Evolutionary conservation across 495 filamentous ascomycete genomes (phyloP).

Genomic region (Glonium stellatum): DNA sequence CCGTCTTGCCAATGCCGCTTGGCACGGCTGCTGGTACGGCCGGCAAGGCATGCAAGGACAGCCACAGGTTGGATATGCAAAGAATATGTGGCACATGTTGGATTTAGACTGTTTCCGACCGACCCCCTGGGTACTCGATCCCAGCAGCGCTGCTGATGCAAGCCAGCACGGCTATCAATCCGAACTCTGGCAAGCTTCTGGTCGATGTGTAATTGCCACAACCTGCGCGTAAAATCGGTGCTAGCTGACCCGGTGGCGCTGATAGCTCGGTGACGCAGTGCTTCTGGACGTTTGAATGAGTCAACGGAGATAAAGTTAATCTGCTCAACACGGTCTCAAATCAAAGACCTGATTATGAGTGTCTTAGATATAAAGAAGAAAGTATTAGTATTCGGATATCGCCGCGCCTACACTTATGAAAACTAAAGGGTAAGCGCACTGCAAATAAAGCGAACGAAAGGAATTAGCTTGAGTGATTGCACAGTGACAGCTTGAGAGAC

Average conservation of each 20-base stretch:
- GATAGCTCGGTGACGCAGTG: neutral
- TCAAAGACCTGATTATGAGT: neutral
- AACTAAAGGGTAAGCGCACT: neutral
- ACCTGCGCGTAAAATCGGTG: neutral
- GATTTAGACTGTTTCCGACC: neutral
- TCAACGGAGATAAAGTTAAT: neutral
- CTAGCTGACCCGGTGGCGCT: neutral
- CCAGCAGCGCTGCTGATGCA: neutral
- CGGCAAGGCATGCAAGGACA: constrained; percentile 16
- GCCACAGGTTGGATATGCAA: constrained; percentile 13
- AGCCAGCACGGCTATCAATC: no score
- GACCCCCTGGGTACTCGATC: neutral
- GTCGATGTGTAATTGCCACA: neutral
- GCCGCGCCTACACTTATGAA: neutral
- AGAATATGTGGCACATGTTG: constrained; percentile 18
- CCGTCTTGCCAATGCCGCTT: neutral
- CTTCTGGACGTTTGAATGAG: neutral
- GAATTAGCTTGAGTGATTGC: neutral
- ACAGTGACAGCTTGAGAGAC: neutral
- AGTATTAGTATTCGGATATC: neutral
- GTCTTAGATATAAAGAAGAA: neutral
- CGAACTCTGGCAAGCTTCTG: no score
- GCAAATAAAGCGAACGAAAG: neutral
- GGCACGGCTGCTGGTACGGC: constrained; percentile 10
- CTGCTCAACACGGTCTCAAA: neutral